phyloP scores from a whole-genome alignment of 805 yeast genomes.

The Saturnispora silvae region DNA sequence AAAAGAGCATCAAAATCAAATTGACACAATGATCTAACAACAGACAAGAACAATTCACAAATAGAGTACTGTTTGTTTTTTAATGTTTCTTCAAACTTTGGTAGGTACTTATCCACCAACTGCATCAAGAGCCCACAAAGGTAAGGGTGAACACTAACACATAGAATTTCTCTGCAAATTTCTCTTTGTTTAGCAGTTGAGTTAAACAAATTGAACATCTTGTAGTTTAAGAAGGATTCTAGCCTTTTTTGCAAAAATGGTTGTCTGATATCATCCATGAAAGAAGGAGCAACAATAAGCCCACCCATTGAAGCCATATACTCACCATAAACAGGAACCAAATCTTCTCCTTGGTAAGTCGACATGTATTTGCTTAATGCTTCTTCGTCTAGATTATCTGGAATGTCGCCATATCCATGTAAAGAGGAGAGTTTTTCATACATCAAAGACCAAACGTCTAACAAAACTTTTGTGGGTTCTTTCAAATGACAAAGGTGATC shows the following conservation, averaged over 20 bases:
- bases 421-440: conserved; percentile 27
- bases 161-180: conserved; percentile 59
- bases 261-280: conserved; percentile 19
- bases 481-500: conserved; percentile 25
- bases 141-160: conserved; percentile 36
- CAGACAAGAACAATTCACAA: conserved; percentile 22
- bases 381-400: neutral
- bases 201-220: conserved; percentile 19
- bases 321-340: conserved; percentile 48
- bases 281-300: conserved; percentile 33
- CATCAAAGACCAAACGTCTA: conserved; percentile 34
- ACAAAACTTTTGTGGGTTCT: conserved; percentile 30
- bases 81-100: conserved; percentile 19
- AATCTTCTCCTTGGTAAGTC: conserved; percentile 8
- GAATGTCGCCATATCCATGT: conserved; percentile 7
- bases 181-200: conserved; percentile 39
- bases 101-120: conserved; percentile 15
- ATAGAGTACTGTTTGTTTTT: conserved; percentile 16
- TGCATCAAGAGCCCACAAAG: conserved; percentile 19
- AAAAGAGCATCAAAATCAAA: conserved; percentile 20
- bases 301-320: conserved; percentile 65
- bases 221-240: conserved; percentile 17
- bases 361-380: conserved; percentile 2
- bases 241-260: conserved; percentile 21
- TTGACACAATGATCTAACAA: conserved; percentile 21